Evolutionary conservation across 2,329 filamentous ascomycete species (phyloP).

Genomic region (Drechslerella stenobrocha): DNA sequence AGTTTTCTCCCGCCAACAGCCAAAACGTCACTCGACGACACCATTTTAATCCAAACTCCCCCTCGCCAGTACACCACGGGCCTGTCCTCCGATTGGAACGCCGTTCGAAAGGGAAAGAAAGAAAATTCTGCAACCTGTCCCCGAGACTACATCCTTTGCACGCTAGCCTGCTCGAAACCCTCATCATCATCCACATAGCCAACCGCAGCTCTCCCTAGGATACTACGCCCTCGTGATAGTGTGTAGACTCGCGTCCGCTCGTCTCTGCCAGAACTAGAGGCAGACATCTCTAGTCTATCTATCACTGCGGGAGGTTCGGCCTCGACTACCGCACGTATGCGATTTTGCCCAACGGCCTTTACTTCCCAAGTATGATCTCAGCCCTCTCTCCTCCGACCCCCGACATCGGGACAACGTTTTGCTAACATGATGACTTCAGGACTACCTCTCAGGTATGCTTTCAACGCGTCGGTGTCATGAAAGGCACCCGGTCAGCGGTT

Average conservation of each 20-base stretch:
- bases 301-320: constrained; percentile 46
- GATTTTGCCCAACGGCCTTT: constrained; percentile 80
- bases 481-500: no score
- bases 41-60: constrained; percentile 12
- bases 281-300: constrained; percentile 5
- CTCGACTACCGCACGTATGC: constrained; percentile 70
- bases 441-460: constrained; percentile 74
- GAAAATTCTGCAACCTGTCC: constrained; percentile 19
- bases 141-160: constrained; percentile 11
- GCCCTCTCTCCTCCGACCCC: constrained; percentile 32
- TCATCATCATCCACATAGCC: constrained; percentile 12
- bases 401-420: constrained; percentile 18
- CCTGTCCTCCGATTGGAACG: constrained; percentile 41
- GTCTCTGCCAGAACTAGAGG: constrained; percentile 10
- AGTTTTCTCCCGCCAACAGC: constrained; percentile 10
- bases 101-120: constrained; percentile 23
- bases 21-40: constrained; percentile 21
- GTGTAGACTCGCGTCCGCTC: background rate
- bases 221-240: constrained; percentile 26
- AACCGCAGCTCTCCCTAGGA: constrained; percentile 18
- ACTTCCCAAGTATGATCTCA: constrained; percentile 73
- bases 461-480: background rate
- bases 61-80: constrained; percentile 19
- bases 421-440: constrained; percentile 58
- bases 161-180: constrained; percentile 9